Conservation (phyloP, 129 eudicot genomes). For the Pittosporum tobira region DNA sequence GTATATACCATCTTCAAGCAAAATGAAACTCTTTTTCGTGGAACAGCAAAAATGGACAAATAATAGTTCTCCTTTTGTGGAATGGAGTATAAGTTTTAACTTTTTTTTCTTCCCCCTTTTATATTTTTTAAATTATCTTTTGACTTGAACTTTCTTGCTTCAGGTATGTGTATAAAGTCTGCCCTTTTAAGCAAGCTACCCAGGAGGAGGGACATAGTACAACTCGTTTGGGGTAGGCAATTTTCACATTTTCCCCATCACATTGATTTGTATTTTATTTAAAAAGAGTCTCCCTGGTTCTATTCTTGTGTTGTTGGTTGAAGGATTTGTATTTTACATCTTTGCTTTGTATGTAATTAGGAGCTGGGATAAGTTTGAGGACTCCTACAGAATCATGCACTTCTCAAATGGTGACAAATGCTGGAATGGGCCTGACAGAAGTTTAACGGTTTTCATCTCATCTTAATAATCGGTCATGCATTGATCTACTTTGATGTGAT, state of each 20-base stretch:
- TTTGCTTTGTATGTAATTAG: slow-evolving; percentile 25
- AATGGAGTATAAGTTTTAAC: too few relatives aligned
- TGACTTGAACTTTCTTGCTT: slow-evolving; percentile 10
- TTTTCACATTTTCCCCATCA: slow-evolving; percentile 7
- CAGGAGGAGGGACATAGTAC: slow-evolving; percentile 87
- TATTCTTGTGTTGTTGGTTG: background rate
- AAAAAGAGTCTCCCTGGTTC: background rate
- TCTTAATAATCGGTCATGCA: slow-evolving; percentile 1
- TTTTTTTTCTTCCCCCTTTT: background rate
- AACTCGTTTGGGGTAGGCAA: slow-evolving; percentile 82
- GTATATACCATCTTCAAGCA: too few relatives aligned
- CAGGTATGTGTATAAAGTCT: slow-evolving; percentile 90
- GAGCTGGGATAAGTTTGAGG: slow-evolving; percentile 90
- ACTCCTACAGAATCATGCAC: slow-evolving; percentile 71
- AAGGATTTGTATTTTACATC: background rate
- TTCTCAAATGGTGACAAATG: slow-evolving; percentile 84
- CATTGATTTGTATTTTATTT: background rate
- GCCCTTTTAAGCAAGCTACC: slow-evolving; percentile 90
- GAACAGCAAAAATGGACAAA: too few relatives aligned
- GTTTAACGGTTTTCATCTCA: slow-evolving; percentile 58
- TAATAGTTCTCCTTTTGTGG: too few relatives aligned
- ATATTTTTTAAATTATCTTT: background rate
- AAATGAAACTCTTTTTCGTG: too few relatives aligned
- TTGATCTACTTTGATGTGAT: background rate
- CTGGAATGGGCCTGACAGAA: slow-evolving; percentile 98